Evolutionary conservation across 768 basidiomycete genomes (phyloP), one percentile per base, ranked within the genome.

Genomic region (Podaxis sp.): DNA sequence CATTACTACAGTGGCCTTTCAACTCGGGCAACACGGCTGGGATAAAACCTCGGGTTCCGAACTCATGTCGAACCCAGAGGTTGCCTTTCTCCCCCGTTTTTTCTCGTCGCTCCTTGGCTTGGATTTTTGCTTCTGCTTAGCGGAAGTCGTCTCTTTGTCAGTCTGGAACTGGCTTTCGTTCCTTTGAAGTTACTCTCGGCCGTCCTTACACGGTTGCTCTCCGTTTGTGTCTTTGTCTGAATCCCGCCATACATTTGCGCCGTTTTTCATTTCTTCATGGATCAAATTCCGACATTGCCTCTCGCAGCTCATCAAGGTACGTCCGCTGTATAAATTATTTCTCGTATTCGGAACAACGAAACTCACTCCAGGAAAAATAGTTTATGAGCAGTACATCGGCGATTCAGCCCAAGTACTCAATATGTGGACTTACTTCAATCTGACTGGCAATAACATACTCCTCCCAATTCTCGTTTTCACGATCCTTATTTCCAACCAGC

Each of bases 401-500:
- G 13, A 38, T 46, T 48, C 58, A 52, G 73, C 71, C n/a, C 64
- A 68, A 28, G 61, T 79, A 53, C 72, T 80, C 38, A 67, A 73
- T 28, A 65, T 75, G 28, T 83, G 77, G 76, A 77, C 80, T 19
- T 77, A 76, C 66, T 76, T 82, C 67, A 77, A 82, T 53, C 74
- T 83, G 26, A 70, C 82, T 65, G 72, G 76, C 54, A 77, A 82
- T 70, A 79, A 78, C 58, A 70, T 82, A 55, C 68, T 81, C 12
- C 73, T 82, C 8, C 78, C 79, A 4, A 63, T 82, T 51, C 77
- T 85, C 51, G 73, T 81, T 40, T 65, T 69, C 19, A 83, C 80
- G 1, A 79, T 83, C 68, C 59, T 83, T 5, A 67, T 81, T 40
- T 76, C 79, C 7, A 75, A 70, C 57, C 68, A 71, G 3, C 75